Evolutionary conservation across 2,329 filamentous ascomycete genomes (phyloP).

Genomic region (Cladophialophora immunda): DNA sequence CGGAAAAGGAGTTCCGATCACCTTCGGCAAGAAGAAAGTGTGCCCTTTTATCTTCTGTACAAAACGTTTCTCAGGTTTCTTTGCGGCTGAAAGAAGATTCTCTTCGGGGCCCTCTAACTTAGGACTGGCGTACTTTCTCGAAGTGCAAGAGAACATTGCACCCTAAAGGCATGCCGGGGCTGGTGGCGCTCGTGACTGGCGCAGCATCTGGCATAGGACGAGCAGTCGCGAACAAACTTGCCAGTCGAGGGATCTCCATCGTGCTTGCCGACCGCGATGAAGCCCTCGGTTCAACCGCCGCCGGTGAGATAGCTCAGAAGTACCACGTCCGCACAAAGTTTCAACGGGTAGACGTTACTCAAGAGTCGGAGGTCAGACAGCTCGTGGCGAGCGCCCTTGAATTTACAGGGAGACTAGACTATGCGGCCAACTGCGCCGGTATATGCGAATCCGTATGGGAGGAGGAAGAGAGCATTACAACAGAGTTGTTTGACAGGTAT

Average conservation of each 20-base stretch:
- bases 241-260: not conserved
- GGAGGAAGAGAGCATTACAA: slow-evolving; percentile 7
- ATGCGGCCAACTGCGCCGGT: slow-evolving; percentile 8
- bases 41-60: no score
- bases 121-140: no score
- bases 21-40: no score
- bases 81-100: no score
- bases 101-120: no score
- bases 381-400: not conserved
- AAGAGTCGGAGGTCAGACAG: slow-evolving; percentile 8
- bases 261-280: not conserved
- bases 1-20: no score
- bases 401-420: not conserved
- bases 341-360: not conserved
- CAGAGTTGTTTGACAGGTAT: slow-evolving; percentile 2
- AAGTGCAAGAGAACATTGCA: not conserved
- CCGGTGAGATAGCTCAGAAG: not conserved
- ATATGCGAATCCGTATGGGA: not conserved
- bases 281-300: not conserved
- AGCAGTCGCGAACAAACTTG: not conserved
- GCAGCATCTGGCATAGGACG: not conserved
- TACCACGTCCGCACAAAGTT: not conserved
- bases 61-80: no score
- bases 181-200: not conserved
- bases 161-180: not conserved